These are phyloP conservation scores for Phytophthora hybrid DNA, from an alignment of 352 stramenopile genomes.

Conservation along the genomic window DNA sequence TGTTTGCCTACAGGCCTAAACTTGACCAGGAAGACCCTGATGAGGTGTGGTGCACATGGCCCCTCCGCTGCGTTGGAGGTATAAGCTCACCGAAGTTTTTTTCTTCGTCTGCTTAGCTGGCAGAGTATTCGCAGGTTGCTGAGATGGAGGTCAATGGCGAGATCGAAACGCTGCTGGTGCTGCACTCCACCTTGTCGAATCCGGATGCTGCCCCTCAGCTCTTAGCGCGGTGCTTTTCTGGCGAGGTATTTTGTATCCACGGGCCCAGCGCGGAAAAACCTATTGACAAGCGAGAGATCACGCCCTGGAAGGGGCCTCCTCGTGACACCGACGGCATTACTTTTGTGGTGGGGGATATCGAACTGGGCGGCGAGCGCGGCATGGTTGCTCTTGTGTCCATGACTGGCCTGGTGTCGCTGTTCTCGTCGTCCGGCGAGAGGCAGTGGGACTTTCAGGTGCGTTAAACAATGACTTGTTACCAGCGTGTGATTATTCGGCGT, in stretches of 20 bases:
- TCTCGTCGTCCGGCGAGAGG: conserved; percentile 44
- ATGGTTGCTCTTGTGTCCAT: conserved; percentile 52
- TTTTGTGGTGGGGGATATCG: conserved; percentile 60
- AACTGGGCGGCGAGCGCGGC: conserved; percentile 16
- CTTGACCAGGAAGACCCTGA: conserved; percentile 12
- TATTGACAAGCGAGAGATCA: conserved; percentile 29
- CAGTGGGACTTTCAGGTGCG: conserved; percentile 62
- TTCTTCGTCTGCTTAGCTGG: conserved; percentile 39
- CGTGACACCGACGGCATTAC: conserved; percentile 42
- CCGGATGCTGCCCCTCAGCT: conserved; percentile 38
- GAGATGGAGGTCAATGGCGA: conserved; percentile 66
- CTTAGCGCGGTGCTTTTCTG: conserved; percentile 59
- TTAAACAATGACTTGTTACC: neutral
- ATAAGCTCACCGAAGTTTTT: neutral
- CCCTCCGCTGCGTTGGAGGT: too few relatives aligned
- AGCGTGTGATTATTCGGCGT: neutral
- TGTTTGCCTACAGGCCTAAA: conserved; percentile 61
- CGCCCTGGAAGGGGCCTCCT: conserved; percentile 44
- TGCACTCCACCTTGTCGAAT: conserved; percentile 27
- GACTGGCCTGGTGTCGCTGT: conserved; percentile 48
- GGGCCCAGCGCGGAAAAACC: neutral
- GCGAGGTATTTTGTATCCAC: conserved; percentile 56
- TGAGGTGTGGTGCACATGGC: conserved; percentile 18
- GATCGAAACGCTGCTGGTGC: conserved; percentile 61
- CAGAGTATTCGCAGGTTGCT: conserved; percentile 58